Conservation (phyloP, 2,329 filamentous ascomycete species). For the Zopfia rhizophila region DNA sequence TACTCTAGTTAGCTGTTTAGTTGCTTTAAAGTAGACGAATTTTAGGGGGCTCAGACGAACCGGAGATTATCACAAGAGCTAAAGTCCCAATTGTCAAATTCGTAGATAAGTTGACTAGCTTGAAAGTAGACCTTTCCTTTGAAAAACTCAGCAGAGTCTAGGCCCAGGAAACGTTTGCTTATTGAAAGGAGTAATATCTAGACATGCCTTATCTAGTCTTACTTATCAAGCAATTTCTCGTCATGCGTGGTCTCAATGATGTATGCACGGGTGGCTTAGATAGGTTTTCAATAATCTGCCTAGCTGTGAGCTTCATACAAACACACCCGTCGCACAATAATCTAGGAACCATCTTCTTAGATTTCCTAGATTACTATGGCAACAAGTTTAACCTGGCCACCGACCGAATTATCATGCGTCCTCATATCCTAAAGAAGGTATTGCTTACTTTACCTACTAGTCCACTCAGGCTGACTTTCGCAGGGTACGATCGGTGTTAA, state of each 20-base stretch:
- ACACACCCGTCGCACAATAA: constrained; percentile 81
- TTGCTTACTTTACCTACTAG: constrained; percentile 6
- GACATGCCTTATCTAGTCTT: constrained; percentile 88
- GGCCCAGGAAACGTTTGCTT: constrained; percentile 81
- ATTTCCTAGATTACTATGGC: constrained; percentile 91
- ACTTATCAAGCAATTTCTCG: constrained; percentile 89
- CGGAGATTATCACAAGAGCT: constrained; percentile 77
- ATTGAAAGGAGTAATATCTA: constrained; percentile 83
- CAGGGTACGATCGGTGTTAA: constrained; percentile 39
- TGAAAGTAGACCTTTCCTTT: constrained; percentile 94
- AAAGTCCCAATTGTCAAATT: constrained; percentile 95
- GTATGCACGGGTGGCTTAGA: constrained; percentile 91
- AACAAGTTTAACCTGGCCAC: constrained; percentile 77
- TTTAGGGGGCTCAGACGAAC: no score
- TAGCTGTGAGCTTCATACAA: constrained; percentile 90
- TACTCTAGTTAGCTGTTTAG: constrained; percentile 70
- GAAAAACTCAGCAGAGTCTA: constrained; percentile 86
- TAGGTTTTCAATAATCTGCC: constrained; percentile 92
- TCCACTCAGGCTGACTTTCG: constrained; percentile 23
- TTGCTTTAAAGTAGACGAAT: no score
- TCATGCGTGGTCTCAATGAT: constrained; percentile 91
- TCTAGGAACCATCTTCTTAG: constrained; percentile 82
- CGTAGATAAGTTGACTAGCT: constrained; percentile 77
- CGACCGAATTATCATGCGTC: constrained; percentile 80
- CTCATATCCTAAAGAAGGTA: constrained; percentile 82